These are phyloP conservation scores for Dendrobium officinale DNA, from an alignment of 106 monocot species.

Conservation along the genomic window DNA sequence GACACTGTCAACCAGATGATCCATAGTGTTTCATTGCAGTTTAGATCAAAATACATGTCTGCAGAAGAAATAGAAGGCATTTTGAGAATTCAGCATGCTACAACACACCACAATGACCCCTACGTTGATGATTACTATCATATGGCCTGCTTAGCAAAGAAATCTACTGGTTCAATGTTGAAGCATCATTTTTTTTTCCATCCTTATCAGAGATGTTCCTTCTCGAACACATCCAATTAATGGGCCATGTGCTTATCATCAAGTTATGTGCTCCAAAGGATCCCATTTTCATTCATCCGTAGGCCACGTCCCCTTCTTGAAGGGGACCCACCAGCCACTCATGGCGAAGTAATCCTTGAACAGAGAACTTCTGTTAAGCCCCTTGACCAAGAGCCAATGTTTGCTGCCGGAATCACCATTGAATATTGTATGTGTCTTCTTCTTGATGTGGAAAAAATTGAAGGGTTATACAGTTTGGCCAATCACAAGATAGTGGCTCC, in stretches of 20 bases:
- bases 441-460: constrained; percentile 91
- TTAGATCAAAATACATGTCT: constrained; percentile 93
- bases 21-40: constrained; percentile 32
- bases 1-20: constrained; percentile 35
- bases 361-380: constrained; percentile 51
- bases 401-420: constrained; percentile 77
- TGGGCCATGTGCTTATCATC: constrained; percentile 52
- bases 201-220: constrained; percentile 37
- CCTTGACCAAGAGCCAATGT: constrained; percentile 74
- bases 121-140: constrained; percentile 94
- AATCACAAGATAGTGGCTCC: constrained; percentile 49
- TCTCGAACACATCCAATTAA: constrained; percentile 39
- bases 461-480: constrained; percentile 54
- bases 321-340: constrained; percentile 24
- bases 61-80: constrained; percentile 92
- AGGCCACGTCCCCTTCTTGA: constrained; percentile 72
- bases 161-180: constrained; percentile 20
- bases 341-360: constrained; percentile 25
- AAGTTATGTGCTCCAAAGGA: constrained; percentile 49
- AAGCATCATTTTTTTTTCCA: constrained; percentile 62
- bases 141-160: constrained; percentile 77
- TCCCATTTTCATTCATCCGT: constrained; percentile 72
- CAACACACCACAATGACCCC: constrained; percentile 62
- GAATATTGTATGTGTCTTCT: constrained; percentile 81
- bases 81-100: constrained; percentile 71